Percentiles rank a stretch among this genome's conserved stretches.
These are phyloP conservation scores for Polytrichum formosum DNA, from an alignment of 225 moss, liverwort and hornwort genomes.

Conservation along the genomic window DNA sequence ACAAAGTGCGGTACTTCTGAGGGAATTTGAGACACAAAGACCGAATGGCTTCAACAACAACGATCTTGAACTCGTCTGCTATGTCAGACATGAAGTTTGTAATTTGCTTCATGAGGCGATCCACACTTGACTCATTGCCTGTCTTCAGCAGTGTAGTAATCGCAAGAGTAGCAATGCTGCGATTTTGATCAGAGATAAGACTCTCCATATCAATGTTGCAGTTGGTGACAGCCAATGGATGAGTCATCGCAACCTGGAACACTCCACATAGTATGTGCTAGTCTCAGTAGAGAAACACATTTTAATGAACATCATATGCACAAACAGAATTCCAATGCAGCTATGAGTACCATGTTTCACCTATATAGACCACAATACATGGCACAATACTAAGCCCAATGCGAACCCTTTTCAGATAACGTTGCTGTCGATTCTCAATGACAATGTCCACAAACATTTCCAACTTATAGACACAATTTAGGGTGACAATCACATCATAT, in stretches of 20 bases:
- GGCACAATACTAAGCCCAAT: no score
- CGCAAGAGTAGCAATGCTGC: slow-evolving; percentile 88
- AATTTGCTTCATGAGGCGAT: slow-evolving; percentile 91
- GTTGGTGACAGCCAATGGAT: slow-evolving; percentile 80
- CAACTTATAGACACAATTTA: no score
- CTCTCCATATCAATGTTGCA: slow-evolving; percentile 96
- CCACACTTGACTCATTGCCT: slow-evolving; percentile 89
- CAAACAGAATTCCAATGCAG: neutral
- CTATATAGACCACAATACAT: no score
- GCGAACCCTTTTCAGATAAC: no score
- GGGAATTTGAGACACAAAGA: slow-evolving; percentile 85
- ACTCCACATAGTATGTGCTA: neutral
- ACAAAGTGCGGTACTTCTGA: slow-evolving; percentile 80
- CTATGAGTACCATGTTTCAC: neutral
- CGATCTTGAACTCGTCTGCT: slow-evolving; percentile 91
- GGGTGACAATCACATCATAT: no score
- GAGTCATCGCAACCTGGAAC: slow-evolving; percentile 74
- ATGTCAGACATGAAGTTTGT: slow-evolving; percentile 90
- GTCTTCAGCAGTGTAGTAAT: slow-evolving; percentile 91
- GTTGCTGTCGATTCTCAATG: no score
- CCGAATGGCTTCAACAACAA: slow-evolving; percentile 86
- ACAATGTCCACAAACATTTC: no score
- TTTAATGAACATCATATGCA: neutral
- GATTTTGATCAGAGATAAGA: slow-evolving; percentile 83
- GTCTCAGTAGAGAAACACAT: neutral